A percentile compares a stretch with the other conserved stretches of the same genome.
Evolutionary conservation across 2,329 filamentous ascomycete genomes (phyloP).

Genomic region (Trichophyton benhamiae): DNA sequence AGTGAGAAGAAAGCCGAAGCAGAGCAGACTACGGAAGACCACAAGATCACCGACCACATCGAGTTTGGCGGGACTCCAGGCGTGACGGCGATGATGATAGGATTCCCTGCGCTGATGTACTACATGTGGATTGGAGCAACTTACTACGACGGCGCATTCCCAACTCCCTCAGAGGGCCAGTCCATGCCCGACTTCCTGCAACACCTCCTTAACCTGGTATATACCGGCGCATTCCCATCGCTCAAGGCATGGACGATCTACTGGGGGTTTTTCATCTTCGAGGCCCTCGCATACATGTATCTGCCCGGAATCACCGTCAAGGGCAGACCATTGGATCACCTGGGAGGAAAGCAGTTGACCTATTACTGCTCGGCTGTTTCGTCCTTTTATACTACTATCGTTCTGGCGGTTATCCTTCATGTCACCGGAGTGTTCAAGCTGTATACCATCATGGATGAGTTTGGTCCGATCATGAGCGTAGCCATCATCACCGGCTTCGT

Average conservation of each 20-base stretch:
- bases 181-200: constrained; percentile 56
- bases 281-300: constrained; percentile 68
- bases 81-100: constrained; percentile 71
- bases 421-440: constrained; percentile 74
- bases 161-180: constrained; percentile 53
- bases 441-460: constrained; percentile 88
- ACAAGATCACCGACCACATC: constrained; percentile 40
- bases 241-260: constrained; percentile 81
- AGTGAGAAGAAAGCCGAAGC: not conserved
- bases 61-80: constrained; percentile 88
- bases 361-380: constrained; percentile 91
- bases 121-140: constrained; percentile 98
- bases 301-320: constrained; percentile 79
- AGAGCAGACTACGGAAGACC: constrained; percentile 7
- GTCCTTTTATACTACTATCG: constrained; percentile 79
- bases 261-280: constrained; percentile 82
- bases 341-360: constrained; percentile 69
- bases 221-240: constrained; percentile 73
- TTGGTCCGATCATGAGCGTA: constrained; percentile 83
- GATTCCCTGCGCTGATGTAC: constrained; percentile 92
- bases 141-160: constrained; percentile 79
- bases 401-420: constrained; percentile 59
- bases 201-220: constrained; percentile 60
- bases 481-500: constrained; percentile 83
- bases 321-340: constrained; percentile 75